Conservation (phyloP, 768 basidiomycete genomes). For the Candolleomyces eurysporus region DNA sequence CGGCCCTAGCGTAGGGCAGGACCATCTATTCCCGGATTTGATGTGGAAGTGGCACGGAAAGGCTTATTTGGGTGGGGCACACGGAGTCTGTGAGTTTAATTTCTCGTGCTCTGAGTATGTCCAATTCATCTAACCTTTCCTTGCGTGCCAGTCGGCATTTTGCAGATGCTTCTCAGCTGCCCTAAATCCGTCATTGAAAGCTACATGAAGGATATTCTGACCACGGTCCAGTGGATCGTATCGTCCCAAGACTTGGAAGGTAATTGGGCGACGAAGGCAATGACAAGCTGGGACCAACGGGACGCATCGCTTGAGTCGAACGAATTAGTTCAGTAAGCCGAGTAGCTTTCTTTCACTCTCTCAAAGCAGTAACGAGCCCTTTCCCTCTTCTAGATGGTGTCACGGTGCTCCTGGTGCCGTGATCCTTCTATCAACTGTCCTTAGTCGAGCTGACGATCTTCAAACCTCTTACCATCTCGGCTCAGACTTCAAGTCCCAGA, state of each 20-base stretch:
- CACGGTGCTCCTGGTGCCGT: slow-evolving; percentile 55
- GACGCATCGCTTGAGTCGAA: slow-evolving; percentile 18
- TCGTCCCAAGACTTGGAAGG: slow-evolving; percentile 42
- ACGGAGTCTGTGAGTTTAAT: slow-evolving; percentile 50
- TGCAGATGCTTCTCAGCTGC: slow-evolving; percentile 47
- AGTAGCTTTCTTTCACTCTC: not conserved
- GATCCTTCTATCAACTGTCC: slow-evolving; percentile 43
- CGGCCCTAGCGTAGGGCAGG: slow-evolving; percentile 1
- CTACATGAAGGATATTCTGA: slow-evolving; percentile 39
- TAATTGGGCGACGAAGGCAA: slow-evolving; percentile 52
- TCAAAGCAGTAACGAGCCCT: not conserved
- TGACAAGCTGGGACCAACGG: slow-evolving; percentile 6
- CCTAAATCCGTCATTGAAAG: slow-evolving; percentile 34
- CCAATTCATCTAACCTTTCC: not conserved
- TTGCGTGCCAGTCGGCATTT: slow-evolving; percentile 44
- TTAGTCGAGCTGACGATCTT: slow-evolving; percentile 26
- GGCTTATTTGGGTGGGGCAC: slow-evolving; percentile 54
- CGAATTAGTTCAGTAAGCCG: slow-evolving; percentile 48
- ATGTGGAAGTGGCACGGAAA: slow-evolving; percentile 65
- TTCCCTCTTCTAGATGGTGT: slow-evolving; percentile 45
- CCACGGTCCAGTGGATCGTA: slow-evolving; percentile 48
- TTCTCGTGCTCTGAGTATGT: not conserved
- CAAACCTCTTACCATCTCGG: slow-evolving; percentile 20
- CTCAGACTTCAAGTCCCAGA: slow-evolving; percentile 20
- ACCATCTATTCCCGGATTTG: slow-evolving; percentile 25